These are phyloP conservation scores for Ulota crispa DNA, from an alignment of 225 moss, liverwort and hornwort species.

Conservation along the genomic window DNA sequence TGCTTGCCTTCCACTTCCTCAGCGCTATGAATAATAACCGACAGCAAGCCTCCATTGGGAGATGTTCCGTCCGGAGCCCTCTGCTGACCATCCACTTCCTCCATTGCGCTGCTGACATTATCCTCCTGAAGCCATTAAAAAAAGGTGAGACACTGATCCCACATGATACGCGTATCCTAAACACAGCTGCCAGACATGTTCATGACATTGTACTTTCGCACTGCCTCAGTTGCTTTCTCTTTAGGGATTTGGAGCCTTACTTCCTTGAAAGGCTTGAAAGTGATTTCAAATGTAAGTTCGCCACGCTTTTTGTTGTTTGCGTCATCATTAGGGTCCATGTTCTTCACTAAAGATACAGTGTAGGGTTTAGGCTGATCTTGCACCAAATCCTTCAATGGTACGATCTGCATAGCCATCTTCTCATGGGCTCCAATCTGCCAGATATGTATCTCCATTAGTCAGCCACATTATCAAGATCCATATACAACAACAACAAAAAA, in stretches of 20 bases:
- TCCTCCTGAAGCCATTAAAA: slow-evolving; percentile 42
- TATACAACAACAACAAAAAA: neutral
- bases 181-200: neutral
- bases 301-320: slow-evolving; percentile 68
- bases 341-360: slow-evolving; percentile 66
- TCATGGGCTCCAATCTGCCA: slow-evolving; percentile 82
- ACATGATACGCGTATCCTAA: neutral
- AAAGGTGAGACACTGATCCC: neutral
- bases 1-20: slow-evolving; percentile 90
- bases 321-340: slow-evolving; percentile 68
- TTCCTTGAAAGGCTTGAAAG: slow-evolving; percentile 84
- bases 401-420: slow-evolving; percentile 72
- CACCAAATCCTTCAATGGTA: slow-evolving; percentile 61
- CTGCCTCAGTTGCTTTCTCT: too few species aligned
- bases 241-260: too few species aligned
- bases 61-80: slow-evolving; percentile 51
- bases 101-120: slow-evolving; percentile 28
- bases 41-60: slow-evolving; percentile 65
- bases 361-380: slow-evolving; percentile 35
- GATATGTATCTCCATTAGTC: neutral
- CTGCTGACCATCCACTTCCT: slow-evolving; percentile 26
- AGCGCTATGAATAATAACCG: slow-evolving; percentile 67
- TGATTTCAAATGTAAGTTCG: slow-evolving; percentile 64
- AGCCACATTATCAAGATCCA: neutral
- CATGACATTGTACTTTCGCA: neutral